These are phyloP conservation scores for Amaranthus palmeri DNA, from an alignment of 148 eudicot genomes.

Conservation along the genomic window DNA sequence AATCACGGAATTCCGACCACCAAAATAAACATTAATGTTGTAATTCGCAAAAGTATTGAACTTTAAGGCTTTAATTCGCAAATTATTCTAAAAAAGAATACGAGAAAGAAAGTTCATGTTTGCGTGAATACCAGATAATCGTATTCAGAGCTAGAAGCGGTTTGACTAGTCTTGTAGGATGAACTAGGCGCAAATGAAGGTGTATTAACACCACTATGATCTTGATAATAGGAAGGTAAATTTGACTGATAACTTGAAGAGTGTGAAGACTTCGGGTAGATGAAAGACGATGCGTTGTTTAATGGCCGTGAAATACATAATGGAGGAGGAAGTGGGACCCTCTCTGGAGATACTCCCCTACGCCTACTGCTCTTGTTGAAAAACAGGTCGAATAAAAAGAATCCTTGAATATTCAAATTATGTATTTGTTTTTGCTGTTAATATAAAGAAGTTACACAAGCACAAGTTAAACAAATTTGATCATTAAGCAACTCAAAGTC, in stretches of 20 bases:
- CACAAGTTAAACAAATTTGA: too few relatives aligned
- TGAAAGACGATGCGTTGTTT: constrained; percentile 34
- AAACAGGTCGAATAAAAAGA: too few relatives aligned
- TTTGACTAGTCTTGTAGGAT: constrained; percentile 19
- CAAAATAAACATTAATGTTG: too few relatives aligned
- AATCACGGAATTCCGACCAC: too few relatives aligned
- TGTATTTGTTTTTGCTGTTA: too few relatives aligned
- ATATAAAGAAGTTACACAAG: too few relatives aligned
- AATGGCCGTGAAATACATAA: constrained; percentile 30
- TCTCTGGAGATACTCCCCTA: constrained; percentile 52
- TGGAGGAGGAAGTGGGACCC: constrained; percentile 81
- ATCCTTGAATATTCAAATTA: too few relatives aligned
- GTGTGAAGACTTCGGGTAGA: constrained; percentile 39
- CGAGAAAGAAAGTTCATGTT: too few relatives aligned
- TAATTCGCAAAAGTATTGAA: too few relatives aligned
- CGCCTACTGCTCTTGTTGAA: constrained; percentile 61
- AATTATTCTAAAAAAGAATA: too few relatives aligned
- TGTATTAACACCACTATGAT: constrained; percentile 29
- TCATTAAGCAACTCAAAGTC: too few relatives aligned
- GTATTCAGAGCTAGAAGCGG: constrained; percentile 40
- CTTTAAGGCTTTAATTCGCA: too few relatives aligned
- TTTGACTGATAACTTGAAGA: constrained; percentile 43
- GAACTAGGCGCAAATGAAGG: constrained; percentile 30
- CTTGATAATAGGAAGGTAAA: constrained; percentile 33
- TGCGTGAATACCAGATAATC: constrained; percentile 39